Conservation (phyloP, 2,329 filamentous ascomycete genomes). For the Neofusicoccum cordaticola region DNA sequence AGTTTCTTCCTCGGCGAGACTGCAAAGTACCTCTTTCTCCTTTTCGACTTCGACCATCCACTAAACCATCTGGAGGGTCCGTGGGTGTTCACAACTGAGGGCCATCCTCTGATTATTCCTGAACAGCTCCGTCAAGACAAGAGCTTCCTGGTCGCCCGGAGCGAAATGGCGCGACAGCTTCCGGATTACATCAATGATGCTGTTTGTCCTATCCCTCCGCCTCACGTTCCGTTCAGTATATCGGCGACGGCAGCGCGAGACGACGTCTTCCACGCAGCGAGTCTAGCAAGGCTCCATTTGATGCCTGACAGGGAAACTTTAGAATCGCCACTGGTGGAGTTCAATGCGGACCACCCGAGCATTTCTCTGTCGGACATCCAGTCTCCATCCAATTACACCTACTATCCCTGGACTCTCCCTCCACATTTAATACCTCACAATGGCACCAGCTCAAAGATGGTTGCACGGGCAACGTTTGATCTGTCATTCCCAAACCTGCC, state of each 20-base stretch:
- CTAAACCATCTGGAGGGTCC: conserved; percentile 82
- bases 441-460: conserved; percentile 72
- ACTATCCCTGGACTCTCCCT: conserved; percentile 92
- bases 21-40: conserved; percentile 88
- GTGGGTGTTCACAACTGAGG: conserved; percentile 94
- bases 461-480: conserved; percentile 68
- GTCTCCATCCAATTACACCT: conserved; percentile 73
- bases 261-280: conserved; percentile 87
- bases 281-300: conserved; percentile 75
- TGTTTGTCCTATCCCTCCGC: conserved; percentile 65
- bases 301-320: conserved; percentile 60
- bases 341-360: conserved; percentile 54
- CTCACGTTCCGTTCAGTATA: conserved; percentile 63
- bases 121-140: conserved; percentile 30
- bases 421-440: conserved; percentile 69
- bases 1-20: conserved; percentile 98
- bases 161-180: not conserved
- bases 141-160: conserved; percentile 10
- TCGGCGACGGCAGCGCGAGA: conserved; percentile 75
- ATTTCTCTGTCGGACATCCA: conserved; percentile 53
- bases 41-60: conserved; percentile 83
- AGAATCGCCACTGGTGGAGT: conserved; percentile 56
- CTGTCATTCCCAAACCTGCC: conserved; percentile 62
- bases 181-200: conserved; percentile 25
- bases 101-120: conserved; percentile 86